These are phyloP conservation scores for Colletotrichum sublineola DNA, from an alignment of 2,329 filamentous ascomycete genomes.

Conservation along the genomic window DNA sequence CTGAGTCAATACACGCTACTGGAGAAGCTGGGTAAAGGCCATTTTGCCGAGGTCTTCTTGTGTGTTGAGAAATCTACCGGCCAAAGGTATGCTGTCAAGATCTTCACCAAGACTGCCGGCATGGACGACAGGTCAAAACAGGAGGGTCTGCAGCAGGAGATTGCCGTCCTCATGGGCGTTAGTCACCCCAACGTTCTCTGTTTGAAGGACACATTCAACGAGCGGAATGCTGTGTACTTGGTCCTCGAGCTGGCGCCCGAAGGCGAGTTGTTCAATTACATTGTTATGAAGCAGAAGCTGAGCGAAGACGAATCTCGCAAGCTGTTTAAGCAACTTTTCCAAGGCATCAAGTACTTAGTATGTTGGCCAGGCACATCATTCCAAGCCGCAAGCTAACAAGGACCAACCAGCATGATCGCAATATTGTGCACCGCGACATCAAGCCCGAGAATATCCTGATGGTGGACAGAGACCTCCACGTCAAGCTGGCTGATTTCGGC, in stretches of 20 bases:
- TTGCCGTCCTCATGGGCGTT: constrained; percentile 96
- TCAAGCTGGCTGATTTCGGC: constrained; percentile 97
- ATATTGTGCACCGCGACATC: constrained; percentile 97
- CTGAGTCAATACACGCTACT: constrained; percentile 86
- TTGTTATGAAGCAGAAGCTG: constrained; percentile 90
- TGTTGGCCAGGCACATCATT: constrained; percentile 49
- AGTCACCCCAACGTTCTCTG: constrained; percentile 94
- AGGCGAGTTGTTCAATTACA: constrained; percentile 96
- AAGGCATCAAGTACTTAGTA: constrained; percentile 95
- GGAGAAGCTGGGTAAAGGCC: constrained; percentile 91
- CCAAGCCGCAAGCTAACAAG: constrained; percentile 47
- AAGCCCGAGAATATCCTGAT: constrained; percentile 97
- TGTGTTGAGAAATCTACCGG: constrained; percentile 90
- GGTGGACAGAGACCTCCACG: constrained; percentile 83
- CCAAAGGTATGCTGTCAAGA: constrained; percentile 89
- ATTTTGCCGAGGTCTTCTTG: constrained; percentile 93
- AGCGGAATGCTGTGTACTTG: constrained; percentile 89
- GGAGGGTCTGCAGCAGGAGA: constrained; percentile 92
- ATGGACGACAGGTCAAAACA: constrained; percentile 86
- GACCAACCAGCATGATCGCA: constrained; percentile 83
- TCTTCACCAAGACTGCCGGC: constrained; percentile 89
- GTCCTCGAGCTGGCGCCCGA: constrained; percentile 91
- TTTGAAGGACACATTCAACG: constrained; percentile 94
- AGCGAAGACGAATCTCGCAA: constrained; percentile 86
- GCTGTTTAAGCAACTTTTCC: constrained; percentile 91